These are phyloP conservation scores for Aspergillus transmontanensis DNA, from an alignment of 2,329 filamentous ascomycete genomes.

Conservation along the genomic window DNA sequence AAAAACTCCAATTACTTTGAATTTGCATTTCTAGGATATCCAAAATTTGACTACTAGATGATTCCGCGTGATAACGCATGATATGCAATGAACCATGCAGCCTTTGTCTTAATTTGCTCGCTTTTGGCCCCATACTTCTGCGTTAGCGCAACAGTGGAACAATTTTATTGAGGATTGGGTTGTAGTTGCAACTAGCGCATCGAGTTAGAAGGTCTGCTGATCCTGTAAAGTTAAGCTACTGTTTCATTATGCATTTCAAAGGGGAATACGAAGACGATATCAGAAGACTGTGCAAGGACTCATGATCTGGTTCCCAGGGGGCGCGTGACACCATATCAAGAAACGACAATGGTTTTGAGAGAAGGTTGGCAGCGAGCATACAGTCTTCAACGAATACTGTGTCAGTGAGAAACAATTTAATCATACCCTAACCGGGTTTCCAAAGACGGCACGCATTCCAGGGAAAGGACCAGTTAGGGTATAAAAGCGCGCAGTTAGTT, in stretches of 20 bases:
- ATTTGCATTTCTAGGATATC: slow-evolving; percentile 13
- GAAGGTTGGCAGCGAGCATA: no score
- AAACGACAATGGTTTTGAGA: background rate
- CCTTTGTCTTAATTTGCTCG: background rate
- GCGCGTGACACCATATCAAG: slow-evolving; percentile 12
- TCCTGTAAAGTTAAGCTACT: background rate
- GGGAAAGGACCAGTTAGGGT: background rate
- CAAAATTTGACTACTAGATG: slow-evolving; percentile 11
- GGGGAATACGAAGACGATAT: background rate
- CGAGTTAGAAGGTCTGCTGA: background rate
- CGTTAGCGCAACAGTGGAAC: background rate
- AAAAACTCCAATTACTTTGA: slow-evolving; percentile 8
- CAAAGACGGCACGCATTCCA: background rate
- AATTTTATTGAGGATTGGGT: background rate
- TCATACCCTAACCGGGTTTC: background rate
- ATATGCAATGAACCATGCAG: background rate
- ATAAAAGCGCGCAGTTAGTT: background rate
- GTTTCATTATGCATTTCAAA: background rate
- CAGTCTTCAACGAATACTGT: no score
- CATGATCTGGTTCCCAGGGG: background rate
- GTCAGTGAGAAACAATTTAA: no score
- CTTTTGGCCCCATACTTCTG: background rate
- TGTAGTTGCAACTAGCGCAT: background rate
- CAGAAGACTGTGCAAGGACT: background rate
- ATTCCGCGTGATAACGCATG: slow-evolving; percentile 11